Conservation (phyloP, 768 basidiomycete genomes). For the Collybia nuda region DNA sequence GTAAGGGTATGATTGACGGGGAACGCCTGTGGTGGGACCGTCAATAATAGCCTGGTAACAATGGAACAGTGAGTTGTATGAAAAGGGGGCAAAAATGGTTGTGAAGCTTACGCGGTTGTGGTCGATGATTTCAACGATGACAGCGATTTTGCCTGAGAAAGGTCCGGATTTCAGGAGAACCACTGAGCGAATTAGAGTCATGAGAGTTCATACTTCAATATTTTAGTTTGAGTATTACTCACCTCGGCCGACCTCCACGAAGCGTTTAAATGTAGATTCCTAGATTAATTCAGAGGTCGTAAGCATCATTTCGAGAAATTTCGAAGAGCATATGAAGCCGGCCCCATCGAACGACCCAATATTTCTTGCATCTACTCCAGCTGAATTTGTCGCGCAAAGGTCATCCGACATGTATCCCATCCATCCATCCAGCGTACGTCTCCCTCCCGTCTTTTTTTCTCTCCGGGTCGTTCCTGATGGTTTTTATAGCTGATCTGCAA, state of each 20-base stretch:
- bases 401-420: constrained; percentile 10
- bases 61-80: not conserved
- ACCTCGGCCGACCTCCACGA: constrained; percentile 98
- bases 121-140: constrained; percentile 97
- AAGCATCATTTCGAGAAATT: constrained; percentile 7
- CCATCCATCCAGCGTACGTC: constrained; percentile 23
- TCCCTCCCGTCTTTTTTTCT: constrained; percentile 7
- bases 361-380: constrained; percentile 1
- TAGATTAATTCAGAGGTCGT: constrained; percentile 23
- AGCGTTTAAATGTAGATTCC: constrained; percentile 92
- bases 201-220: not conserved
- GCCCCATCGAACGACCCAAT: constrained; percentile 6
- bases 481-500: constrained; percentile 10
- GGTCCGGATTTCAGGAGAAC: constrained; percentile 94
- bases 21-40: constrained; percentile 87
- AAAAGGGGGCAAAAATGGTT: not conserved
- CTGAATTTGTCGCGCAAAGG: constrained; percentile 4
- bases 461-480: constrained; percentile 12
- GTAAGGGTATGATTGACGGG: constrained; percentile 91
- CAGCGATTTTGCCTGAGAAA: constrained; percentile 84
- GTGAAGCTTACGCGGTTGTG: constrained; percentile 83
- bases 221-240: constrained; percentile 17
- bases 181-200: constrained; percentile 42
- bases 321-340: not conserved
- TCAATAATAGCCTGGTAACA: constrained; percentile 84